Conservation (phyloP, 140 eudicot genomes). For the Oenanthe javanica region DNA sequence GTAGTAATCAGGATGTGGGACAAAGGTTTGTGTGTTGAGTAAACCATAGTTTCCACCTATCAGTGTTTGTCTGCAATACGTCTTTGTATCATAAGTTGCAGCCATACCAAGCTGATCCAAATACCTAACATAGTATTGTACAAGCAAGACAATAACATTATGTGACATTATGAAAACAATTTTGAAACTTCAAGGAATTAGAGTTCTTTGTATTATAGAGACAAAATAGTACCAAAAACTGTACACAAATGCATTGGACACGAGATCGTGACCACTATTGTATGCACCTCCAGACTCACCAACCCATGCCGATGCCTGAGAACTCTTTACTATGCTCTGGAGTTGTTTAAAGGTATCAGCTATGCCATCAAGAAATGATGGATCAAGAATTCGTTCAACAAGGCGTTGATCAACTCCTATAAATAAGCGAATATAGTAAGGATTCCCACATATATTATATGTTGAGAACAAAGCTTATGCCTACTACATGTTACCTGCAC, state of each 20-base stretch:
- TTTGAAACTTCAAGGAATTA: neutral
- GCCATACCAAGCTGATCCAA: slow-evolving; percentile 52
- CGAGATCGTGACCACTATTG: slow-evolving; percentile 68
- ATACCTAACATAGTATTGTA: slow-evolving; percentile 28
- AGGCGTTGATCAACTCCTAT: slow-evolving; percentile 74
- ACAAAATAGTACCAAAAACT: slow-evolving; percentile 64
- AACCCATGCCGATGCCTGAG: slow-evolving; percentile 70
- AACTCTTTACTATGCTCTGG: slow-evolving; percentile 41
- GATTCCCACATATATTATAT: neutral
- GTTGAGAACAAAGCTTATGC: neutral
- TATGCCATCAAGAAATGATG: slow-evolving; percentile 61
- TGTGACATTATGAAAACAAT: neutral
- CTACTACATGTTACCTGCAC: slow-evolving; percentile 44
- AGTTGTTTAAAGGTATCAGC: slow-evolving; percentile 59
- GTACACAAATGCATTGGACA: slow-evolving; percentile 69
- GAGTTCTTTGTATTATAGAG: neutral
- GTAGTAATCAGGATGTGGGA: slow-evolving; percentile 52
- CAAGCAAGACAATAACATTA: neutral
- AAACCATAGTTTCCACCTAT: slow-evolving; percentile 55
- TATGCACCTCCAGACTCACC: slow-evolving; percentile 97
- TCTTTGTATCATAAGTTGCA: slow-evolving; percentile 33
- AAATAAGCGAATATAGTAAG: neutral
- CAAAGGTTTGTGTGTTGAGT: slow-evolving; percentile 32
- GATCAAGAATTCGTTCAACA: slow-evolving; percentile 63
- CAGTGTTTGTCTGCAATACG: slow-evolving; percentile 41